phyloP scores from a whole-genome alignment of 1,284 basidiomycete species.

The Fomitopsis betulina region DNA sequence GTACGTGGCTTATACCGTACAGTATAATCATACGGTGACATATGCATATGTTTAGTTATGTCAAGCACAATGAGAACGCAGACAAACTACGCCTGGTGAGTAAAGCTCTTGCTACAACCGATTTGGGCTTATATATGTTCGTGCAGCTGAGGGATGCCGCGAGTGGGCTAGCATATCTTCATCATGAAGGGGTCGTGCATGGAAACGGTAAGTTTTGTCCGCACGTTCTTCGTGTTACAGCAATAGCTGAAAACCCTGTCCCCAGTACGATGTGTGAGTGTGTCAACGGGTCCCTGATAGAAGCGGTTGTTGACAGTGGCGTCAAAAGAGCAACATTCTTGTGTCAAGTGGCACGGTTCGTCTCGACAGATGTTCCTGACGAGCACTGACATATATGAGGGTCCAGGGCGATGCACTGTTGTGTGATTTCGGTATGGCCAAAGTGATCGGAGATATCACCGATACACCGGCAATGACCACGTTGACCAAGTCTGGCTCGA shows the following conservation, averaged over 20 bases:
- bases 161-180: slow-evolving; percentile 49
- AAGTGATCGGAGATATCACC: slow-evolving; percentile 48
- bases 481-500: slow-evolving; percentile 38
- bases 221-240: background rate
- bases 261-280: slow-evolving; percentile 55
- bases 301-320: background rate
- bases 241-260: background rate
- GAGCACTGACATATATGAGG: background rate
- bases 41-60: slow-evolving; percentile 30
- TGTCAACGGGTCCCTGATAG: background rate
- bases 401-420: slow-evolving; percentile 46
- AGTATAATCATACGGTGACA: background rate
- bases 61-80: slow-evolving; percentile 19
- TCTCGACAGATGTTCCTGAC: background rate
- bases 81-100: slow-evolving; percentile 41
- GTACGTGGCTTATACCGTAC: slow-evolving; percentile 23
- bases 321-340: slow-evolving; percentile 48
- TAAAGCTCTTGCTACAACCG: background rate
- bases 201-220: slow-evolving; percentile 43
- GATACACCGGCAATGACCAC: slow-evolving; percentile 38
- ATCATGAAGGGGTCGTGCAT: slow-evolving; percentile 43
- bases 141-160: slow-evolving; percentile 43
- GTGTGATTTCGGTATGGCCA: slow-evolving; percentile 61
- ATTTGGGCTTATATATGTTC: background rate
- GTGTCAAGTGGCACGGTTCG: slow-evolving; percentile 35